These are phyloP conservation scores for Halocafeteria seosinensis DNA, from an alignment of 108 stramenopile genomes.

Conservation along the genomic window DNA sequence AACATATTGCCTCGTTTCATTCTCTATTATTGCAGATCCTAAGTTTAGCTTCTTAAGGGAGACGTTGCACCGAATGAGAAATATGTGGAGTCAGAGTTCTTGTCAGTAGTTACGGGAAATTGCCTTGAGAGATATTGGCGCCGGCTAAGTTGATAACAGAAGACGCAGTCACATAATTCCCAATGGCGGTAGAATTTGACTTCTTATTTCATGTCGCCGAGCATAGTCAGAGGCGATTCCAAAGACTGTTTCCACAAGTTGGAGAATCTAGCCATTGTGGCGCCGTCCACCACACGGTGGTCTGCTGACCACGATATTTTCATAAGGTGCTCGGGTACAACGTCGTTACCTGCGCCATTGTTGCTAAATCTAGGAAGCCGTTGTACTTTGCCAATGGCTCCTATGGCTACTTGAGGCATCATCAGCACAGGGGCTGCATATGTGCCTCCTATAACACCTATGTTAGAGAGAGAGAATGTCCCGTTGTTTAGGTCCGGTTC, in stretches of 20 bases:
- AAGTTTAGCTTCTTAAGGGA: no score
- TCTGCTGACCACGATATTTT: conserved; percentile 87
- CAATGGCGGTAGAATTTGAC: no score
- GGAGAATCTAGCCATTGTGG: conserved; percentile 55
- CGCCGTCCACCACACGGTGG: conserved; percentile 90
- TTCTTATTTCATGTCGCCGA: conserved; percentile 16
- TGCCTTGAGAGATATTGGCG: no score
- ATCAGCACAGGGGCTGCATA: conserved; percentile 74
- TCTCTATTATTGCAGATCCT: no score
- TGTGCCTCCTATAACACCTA: conserved; percentile 90
- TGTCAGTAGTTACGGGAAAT: no score
- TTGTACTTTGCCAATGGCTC: conserved; percentile 79
- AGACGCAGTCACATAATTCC: no score
- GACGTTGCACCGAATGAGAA: no score
- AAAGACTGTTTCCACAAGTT: conserved; percentile 35
- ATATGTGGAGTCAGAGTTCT: no score
- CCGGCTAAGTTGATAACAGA: no score
- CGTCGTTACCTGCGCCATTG: conserved; percentile 16
- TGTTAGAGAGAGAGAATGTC: conserved; percentile 82
- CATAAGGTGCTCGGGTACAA: conserved; percentile 60
- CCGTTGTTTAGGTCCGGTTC: conserved; percentile 52
- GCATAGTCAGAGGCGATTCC: conserved; percentile 30
- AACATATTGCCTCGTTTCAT: no score
- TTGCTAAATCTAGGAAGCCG: conserved; percentile 61
- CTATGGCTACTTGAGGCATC: conserved; percentile 80